Base-by-base conservation (phyloP, 768 basidiomycete genomes). In the Nidularia pulvinata region DNA sequence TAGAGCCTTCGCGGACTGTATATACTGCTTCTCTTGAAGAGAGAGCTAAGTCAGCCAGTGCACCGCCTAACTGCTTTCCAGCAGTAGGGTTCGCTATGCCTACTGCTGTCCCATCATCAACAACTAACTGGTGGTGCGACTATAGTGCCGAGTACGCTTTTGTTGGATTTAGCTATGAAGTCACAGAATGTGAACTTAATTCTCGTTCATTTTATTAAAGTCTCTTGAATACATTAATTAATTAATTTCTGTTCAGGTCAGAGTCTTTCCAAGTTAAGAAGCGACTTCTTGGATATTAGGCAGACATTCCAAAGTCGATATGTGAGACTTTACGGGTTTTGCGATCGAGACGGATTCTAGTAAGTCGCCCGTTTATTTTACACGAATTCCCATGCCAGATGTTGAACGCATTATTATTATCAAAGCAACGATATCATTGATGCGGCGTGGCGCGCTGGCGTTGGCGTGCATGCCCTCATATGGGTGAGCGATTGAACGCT, bases 101-200 rank as follows among this genome's bases (percentile, higher is more conserved):
- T 2, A 61, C 65, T 1, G 46, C 61, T 2, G 62, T 79, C 7
- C 85, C 86, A 0, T 52, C 64, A 1, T 77, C 78, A 1, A 51
- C 74, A 35, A 67, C 68, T 7, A 71, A 73, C 50, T 86, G 85
- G 85, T 86, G 88, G 89, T 91, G 89, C 63, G 64, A 80, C 52
- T 63, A 69, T 35, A 67, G 70, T 50, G 82, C 79, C 0, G 89
- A 92, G 63, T 90, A 89, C 59, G 89, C 81, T 0, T 91, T 91
- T 63, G 68, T 91, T 48, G 89, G 88, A 0, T 86, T 91, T 67
- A 86, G 86, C 63, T 91, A 91, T 58, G 88, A 88, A 61, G 75
- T 91, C 25, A 80, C 84, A 42, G 74, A 70, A 9, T 91, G 88
- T 87, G 58, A 46, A 81, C n/a, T n/a, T n/a, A 39, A n/a, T 39